Base-by-base conservation (phyloP, 2,329 filamentous ascomycete genomes). In the Cadophora sp. region DNA sequence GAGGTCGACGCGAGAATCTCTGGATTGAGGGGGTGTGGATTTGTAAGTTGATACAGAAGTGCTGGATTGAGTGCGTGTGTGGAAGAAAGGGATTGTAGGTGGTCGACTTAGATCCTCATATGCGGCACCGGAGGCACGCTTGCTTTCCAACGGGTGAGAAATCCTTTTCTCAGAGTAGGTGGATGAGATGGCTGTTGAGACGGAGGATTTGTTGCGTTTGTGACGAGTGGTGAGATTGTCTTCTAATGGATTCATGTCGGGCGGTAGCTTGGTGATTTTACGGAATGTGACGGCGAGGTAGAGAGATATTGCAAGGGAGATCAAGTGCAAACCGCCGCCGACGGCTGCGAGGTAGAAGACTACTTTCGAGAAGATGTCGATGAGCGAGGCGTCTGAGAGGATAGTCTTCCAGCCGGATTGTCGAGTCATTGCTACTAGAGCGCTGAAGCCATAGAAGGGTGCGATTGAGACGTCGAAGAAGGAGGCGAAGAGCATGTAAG, bases 221-320 rank as follows among this genome's bases (percentile, higher is more conserved):
- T 96, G 93, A 27, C 90, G 87, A 13, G 92, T 89, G 1, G 94
- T 97, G 66, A 97, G 81, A 74, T 95, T 90, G 71, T 92, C 88
- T 77, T 97, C 94, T 16, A 98, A 84, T 1, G 95, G 95, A 77
- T 98, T 98, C 91, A 97, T 93, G 76, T 98, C 95, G 0, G 95
- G 94, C 6, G 95, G 95, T 77, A 97, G 85, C 22, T 85, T 83
- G 5, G 89, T 84, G 74, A 98, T 97, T 75, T 91, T 91, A 48
- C 90, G 87, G 86, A 97, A 98, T 72, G 91, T 87, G 62, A 92
- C 77, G 18, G 89, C 88, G 30, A 98, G 83, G 80, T 91, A 97
- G 39, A 92, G 77, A 5, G 92, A 92, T 43, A 96, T 81, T 20
- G 83, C 79, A 1, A 96, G 79, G 1, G 92, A 92, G 11, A 93